Evolutionary conservation across 257 asterid genomes (phyloP).

Genomic region (Catharanthus roseus): DNA sequence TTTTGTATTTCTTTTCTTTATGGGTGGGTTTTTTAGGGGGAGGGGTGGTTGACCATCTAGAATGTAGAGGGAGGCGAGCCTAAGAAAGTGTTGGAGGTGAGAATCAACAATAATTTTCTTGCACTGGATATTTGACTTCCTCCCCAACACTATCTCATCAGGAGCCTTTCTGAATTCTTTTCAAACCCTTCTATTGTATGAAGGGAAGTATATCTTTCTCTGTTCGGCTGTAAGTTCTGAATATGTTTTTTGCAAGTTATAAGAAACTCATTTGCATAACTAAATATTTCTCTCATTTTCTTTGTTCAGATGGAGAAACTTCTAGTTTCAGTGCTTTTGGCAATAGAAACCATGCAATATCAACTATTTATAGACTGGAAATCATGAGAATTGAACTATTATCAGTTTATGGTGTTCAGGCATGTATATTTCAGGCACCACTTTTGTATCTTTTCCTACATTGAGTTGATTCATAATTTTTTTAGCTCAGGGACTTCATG

Average conservation of each 20-base stretch:
- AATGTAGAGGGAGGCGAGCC: background rate
- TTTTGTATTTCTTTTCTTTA: background rate
- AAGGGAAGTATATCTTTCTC: background rate
- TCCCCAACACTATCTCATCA: background rate
- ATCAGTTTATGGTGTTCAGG: slow-evolving; percentile 77
- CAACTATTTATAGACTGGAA: slow-evolving; percentile 69
- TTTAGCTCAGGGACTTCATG: background rate
- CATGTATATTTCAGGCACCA: slow-evolving; percentile 25
- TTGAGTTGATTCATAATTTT: background rate
- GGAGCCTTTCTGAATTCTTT: background rate
- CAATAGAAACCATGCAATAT: slow-evolving; percentile 35
- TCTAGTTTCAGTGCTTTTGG: slow-evolving; percentile 31
- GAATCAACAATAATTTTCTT: background rate
- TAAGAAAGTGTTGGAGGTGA: too few relatives aligned
- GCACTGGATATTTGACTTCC: background rate
- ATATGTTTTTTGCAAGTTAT: slow-evolving; percentile 14
- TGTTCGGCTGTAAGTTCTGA: background rate
- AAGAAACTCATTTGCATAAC: background rate
- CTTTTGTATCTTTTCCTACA: background rate
- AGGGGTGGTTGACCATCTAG: too few relatives aligned
- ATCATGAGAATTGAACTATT: slow-evolving; percentile 53
- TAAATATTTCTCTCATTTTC: slow-evolving; percentile 16
- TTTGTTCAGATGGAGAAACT: slow-evolving; percentile 50
- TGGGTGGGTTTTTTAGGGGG: background rate
- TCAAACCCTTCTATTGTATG: background rate